Evolutionary conservation across 2,329 filamentous ascomycete genomes (phyloP).

Genomic region (Neofusicoccum sp.): DNA sequence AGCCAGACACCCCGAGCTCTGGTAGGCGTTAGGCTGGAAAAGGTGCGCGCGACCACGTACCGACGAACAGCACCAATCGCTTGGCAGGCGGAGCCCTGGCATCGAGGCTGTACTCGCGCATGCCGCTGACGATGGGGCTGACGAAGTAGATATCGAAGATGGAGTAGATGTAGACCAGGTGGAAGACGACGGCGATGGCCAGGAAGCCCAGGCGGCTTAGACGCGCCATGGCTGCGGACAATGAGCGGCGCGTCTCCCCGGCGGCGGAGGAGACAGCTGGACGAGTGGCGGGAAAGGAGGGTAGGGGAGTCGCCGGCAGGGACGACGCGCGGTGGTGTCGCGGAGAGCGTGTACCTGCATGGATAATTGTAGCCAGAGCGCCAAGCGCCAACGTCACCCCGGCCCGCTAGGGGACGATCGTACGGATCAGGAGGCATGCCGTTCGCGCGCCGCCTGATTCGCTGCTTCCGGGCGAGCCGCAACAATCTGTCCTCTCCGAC

Average conservation of each 20-base stretch:
- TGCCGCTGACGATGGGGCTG: slow-evolving; percentile 93
- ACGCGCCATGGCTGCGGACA: slow-evolving; percentile 11
- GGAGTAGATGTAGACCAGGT: slow-evolving; percentile 88
- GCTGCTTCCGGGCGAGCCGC: not conserved
- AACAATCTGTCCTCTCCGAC: not conserved
- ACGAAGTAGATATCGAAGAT: slow-evolving; percentile 99
- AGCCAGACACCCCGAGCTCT: not conserved
- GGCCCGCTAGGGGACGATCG: slow-evolving; percentile 13
- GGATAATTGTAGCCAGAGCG: slow-evolving; percentile 10
- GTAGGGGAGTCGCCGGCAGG: not conserved
- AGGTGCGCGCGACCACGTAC: slow-evolving; percentile 45
- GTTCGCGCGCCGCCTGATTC: slow-evolving; percentile 1
- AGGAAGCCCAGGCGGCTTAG: slow-evolving; percentile 62
- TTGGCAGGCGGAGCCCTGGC: slow-evolving; percentile 77
- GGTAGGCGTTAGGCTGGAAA: not conserved
- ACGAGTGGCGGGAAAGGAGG: not conserved
- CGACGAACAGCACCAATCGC: slow-evolving; percentile 88
- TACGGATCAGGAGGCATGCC: slow-evolving; percentile 1
- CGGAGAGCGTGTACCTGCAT: slow-evolving; percentile 16
- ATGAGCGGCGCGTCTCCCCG: slow-evolving; percentile 12
- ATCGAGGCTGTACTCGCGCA: slow-evolving; percentile 76
- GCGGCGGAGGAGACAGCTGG: not conserved
- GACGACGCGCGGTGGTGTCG: slow-evolving; percentile 16
- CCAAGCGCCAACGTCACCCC: slow-evolving; percentile 16
- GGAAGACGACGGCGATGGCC: slow-evolving; percentile 85